Base-by-base conservation (phyloP, 306 rosid species). In the Castanea mollissima region DNA sequence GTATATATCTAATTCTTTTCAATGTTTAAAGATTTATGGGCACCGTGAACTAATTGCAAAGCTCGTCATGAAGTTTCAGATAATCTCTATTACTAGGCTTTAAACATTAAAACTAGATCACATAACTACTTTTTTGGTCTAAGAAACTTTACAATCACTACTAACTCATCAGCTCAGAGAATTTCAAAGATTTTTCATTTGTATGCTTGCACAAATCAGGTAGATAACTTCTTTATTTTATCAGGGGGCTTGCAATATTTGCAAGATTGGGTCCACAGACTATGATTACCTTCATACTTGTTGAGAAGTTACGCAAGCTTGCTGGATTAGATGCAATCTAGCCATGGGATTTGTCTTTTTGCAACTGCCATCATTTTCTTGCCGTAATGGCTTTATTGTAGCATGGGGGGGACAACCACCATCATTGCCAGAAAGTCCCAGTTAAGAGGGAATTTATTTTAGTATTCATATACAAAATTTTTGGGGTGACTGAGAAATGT, bases 251-350 rank as follows among this genome's bases (percentile, higher is more conserved):
- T 57, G 86, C 97, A 34, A 87, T 89, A 62, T 91, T 91, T 74
- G 94, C 98, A 76, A 88, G 98, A 87, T 81, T 95, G 83, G 98
- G 98, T 70, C 99, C 99, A 11, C 99, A 95, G 86, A 91, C 98
- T 75, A 93, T 94, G 76, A 91, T 93, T 46, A 95, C 97, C 71
- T 91, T 95, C 59, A 57, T 95, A 79, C 83, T 93, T 32, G 91
- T 90, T 12, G 99, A 95, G 94, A 89, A 93, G 89, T 86, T 95
- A 55, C 95, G 99, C 20, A 83, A 86, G 74, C 87, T 83, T 82
- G 87, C 93, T 34, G 98, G 98, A 80, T 80, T 95, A 84, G 88
- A 87, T 18, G 99, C 97, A 82, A 89, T 93, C 68, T 91, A 87
- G 75, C 57, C 55, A 68, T 27, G 3, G 38, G 76, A 81, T 72